Conservation (phyloP, 805 yeast genomes). For the Ogataea corticis region DNA sequence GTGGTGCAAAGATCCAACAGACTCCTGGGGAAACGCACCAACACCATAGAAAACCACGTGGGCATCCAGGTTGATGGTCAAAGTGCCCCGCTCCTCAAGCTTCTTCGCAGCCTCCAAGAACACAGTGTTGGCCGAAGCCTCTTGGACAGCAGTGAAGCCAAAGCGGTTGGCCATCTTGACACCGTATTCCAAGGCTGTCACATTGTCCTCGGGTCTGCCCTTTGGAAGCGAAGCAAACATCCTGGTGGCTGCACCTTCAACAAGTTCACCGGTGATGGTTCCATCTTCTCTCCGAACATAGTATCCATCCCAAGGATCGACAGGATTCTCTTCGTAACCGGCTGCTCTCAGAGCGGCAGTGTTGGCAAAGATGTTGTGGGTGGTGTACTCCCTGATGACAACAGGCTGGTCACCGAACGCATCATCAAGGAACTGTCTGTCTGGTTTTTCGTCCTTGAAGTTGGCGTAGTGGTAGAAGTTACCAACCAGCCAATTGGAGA, state of each 20-base stretch:
- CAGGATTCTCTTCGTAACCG: constrained; percentile 29
- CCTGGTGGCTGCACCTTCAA: constrained; percentile 31
- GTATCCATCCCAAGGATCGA: constrained; percentile 31
- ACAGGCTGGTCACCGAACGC: constrained; percentile 33
- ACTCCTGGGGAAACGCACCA: constrained; percentile 28
- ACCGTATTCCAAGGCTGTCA: constrained; percentile 27
- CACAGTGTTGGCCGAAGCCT: constrained; percentile 29
- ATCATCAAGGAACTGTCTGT: constrained; percentile 28
- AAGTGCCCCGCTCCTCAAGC: constrained; percentile 20
- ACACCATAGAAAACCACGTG: constrained; percentile 31
- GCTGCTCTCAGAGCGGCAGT: constrained; percentile 32
- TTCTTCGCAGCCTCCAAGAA: constrained; percentile 28
- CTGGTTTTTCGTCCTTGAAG: constrained; percentile 28
- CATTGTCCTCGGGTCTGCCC: constrained; percentile 24
- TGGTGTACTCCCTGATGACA: constrained; percentile 30
- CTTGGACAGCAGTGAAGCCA: constrained; percentile 31
- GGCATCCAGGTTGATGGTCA: constrained; percentile 28
- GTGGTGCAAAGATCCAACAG: constrained; percentile 27
- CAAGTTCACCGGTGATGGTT: constrained; percentile 29
- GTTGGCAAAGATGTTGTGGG: constrained; percentile 30
- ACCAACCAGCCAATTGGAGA: constrained; percentile 30
- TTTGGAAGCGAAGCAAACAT: constrained; percentile 25
- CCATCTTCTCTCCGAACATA: constrained; percentile 30
- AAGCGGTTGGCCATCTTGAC: constrained; percentile 28
- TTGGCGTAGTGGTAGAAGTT: constrained; percentile 29